Base-by-base conservation (phyloP, 306 rosid species). In the Acmispon strigosus region DNA sequence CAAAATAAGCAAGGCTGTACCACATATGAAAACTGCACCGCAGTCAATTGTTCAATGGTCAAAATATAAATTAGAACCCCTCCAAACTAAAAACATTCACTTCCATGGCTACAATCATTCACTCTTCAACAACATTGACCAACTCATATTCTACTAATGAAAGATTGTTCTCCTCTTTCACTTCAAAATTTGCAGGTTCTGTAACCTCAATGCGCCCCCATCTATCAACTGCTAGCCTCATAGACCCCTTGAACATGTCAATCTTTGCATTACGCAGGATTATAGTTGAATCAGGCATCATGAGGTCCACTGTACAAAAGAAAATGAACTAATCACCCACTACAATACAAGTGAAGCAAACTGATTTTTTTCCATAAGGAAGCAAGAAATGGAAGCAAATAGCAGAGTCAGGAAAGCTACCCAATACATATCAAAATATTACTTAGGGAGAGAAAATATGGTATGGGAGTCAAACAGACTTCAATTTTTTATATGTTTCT, bases 211-310 rank as follows among this genome's bases (percentile, higher is more conserved):
- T 72, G 37, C 93, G 96, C 6, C 97, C 97, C 97, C 96, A 89
- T 82, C 84, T 89, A 79, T 89, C 96, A 61, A 89, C 97, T 0
- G 89, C 97, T 55, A 89, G 86, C 89, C 96, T 92, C 97, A 92
- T 89, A 0, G 97, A 89, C 29, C 96, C 97, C 78, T 92, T 92
- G 78, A 92, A 92, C 97, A 92, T 87, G 89, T 87, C 97, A 52
- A 92, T 89, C 92, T 86, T 92, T 2, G 97, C 96, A 73, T 92
- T 92, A 7, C 96, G 90, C 78, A 92, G 78, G 55, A 63, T 87
- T 66, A 89, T 44, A 51, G 91, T 87, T 17, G 87, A 59, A 4
- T 70, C 90, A 0, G 87, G 82, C 64, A 77, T 81, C 96, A 92
- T 83, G 37, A 83, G 76, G 17, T 89, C 94, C 82, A 87, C 97